Percentiles rank a stretch among this genome's conserved stretches.
These are phyloP conservation scores for Calonectria fujianensis DNA, from an alignment of 2,329 filamentous ascomycete species.

Conservation along the genomic window DNA sequence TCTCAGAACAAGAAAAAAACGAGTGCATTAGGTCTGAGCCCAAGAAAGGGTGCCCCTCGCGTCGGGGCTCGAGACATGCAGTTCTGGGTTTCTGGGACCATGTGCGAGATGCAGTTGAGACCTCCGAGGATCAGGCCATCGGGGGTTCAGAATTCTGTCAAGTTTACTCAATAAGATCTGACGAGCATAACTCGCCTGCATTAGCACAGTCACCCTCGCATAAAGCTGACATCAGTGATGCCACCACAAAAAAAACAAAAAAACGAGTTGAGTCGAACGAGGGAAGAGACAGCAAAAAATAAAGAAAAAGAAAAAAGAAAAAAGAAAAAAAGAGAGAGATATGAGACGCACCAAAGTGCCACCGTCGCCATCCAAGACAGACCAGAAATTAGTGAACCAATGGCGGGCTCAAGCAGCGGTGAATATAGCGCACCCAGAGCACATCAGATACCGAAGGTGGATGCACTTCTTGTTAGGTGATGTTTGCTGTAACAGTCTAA, in stretches of 20 bases:
- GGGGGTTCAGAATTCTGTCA: slow-evolving; percentile 37
- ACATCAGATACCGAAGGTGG: slow-evolving; percentile 29
- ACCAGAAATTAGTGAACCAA: slow-evolving; percentile 31
- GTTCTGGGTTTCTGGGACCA: slow-evolving; percentile 35
- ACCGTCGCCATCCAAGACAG: slow-evolving; percentile 39
- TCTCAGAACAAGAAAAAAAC: slow-evolving; percentile 28
- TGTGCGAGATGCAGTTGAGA: slow-evolving; percentile 41
- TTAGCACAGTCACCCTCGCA: slow-evolving; percentile 45
- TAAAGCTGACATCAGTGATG: slow-evolving; percentile 44
- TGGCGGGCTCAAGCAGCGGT: slow-evolving; percentile 43
- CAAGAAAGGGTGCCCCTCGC: slow-evolving; percentile 41
- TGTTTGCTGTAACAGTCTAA: slow-evolving; percentile 44
- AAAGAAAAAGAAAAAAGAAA: slow-evolving; percentile 15
- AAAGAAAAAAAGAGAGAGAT: background rate
- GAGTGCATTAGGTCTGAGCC: slow-evolving; percentile 46
- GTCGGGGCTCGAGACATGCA: slow-evolving; percentile 35
- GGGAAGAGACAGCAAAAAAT: slow-evolving; percentile 41
- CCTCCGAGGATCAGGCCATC: slow-evolving; percentile 39
- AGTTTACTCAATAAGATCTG: slow-evolving; percentile 36
- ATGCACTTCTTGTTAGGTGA: slow-evolving; percentile 41
- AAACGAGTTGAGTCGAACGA: slow-evolving; percentile 26
- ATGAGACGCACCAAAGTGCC: slow-evolving; percentile 29
- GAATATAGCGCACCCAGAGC: slow-evolving; percentile 39
- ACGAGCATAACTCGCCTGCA: slow-evolving; percentile 43
- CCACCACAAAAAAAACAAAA: slow-evolving; percentile 42